Evolutionary conservation across 2,329 filamentous ascomycete genomes (phyloP).

Genomic region (Ceratocystis ficicola): DNA sequence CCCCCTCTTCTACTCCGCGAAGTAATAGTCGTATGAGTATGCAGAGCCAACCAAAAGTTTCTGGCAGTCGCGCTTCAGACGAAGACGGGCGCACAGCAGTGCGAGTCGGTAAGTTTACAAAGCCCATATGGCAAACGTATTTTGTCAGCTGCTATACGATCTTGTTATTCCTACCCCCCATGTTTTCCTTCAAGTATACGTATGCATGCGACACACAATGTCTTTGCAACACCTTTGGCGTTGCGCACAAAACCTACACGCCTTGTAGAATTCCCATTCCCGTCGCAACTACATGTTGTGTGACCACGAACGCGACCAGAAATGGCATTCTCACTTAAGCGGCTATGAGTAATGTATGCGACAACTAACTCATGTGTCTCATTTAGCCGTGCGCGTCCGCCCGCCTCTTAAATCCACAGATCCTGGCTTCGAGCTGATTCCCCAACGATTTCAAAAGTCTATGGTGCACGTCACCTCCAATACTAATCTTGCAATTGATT

Average conservation of each 20-base stretch:
- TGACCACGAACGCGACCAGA: not conserved
- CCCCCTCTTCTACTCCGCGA: conserved; percentile 37
- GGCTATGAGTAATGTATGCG: not conserved
- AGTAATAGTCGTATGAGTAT: conserved; percentile 80
- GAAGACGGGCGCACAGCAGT: conserved; percentile 84
- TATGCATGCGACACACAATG: not conserved
- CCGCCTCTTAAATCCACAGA: conserved; percentile 73
- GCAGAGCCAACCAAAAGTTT: conserved; percentile 58
- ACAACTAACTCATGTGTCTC: conserved; percentile 12
- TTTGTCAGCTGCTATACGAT: not conserved
- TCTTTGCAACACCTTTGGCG: not conserved
- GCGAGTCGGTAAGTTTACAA: conserved; percentile 71
- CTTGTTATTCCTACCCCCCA: not conserved
- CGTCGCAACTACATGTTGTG: not conserved
- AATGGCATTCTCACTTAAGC: not conserved
- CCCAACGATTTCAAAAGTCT: conserved; percentile 83
- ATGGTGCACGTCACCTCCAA: conserved; percentile 82
- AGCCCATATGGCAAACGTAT: conserved; percentile 10
- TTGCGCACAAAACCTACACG: conserved; percentile 5
- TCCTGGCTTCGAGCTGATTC: conserved; percentile 88
- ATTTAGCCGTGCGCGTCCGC: conserved; percentile 75
- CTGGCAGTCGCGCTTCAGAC: conserved; percentile 72
- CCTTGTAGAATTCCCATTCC: not conserved
- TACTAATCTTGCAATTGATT: conserved; percentile 78
- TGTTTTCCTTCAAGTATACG: not conserved